phyloP scores from a whole-genome alignment of 164 flowering plant species.

The Euptelea pleiosperma region DNA sequence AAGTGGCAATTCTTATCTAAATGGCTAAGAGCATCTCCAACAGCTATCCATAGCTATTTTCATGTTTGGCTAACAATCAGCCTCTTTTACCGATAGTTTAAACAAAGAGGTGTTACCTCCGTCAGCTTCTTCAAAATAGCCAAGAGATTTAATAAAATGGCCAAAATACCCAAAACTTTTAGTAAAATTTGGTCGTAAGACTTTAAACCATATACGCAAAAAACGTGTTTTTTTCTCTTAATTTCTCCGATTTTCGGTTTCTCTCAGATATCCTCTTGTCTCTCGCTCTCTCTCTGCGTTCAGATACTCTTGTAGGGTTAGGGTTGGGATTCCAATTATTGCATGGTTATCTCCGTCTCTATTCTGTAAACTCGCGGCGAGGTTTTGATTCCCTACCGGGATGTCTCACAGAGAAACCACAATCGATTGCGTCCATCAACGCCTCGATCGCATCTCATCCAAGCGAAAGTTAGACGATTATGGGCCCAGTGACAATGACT shows the following conservation, averaged over 20 bases:
- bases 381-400: slow-evolving; percentile 6
- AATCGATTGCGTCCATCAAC: slow-evolving; percentile 9
- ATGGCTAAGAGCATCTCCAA: too few relatives aligned
- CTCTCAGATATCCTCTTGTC: not conserved
- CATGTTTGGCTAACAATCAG: too few relatives aligned
- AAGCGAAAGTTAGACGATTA: slow-evolving; percentile 50
- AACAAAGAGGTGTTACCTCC: too few relatives aligned
- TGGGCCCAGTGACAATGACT: slow-evolving; percentile 25
- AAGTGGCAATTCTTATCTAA: too few relatives aligned
- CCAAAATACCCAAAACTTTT: too few relatives aligned
- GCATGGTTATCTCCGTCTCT: not conserved
- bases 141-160: too few relatives aligned
- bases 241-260: not conserved
- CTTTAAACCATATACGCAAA: too few relatives aligned
- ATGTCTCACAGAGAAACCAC: slow-evolving; percentile 18
- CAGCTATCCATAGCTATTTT: too few relatives aligned
- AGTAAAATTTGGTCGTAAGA: too few relatives aligned
- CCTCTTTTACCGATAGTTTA: too few relatives aligned
- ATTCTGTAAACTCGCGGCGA: not conserved
- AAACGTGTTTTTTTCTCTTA: too few relatives aligned
- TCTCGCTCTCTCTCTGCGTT: not conserved
- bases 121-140: too few relatives aligned
- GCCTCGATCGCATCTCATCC: slow-evolving; percentile 29
- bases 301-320: not conserved
- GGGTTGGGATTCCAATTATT: not conserved